Evolutionary conservation across 371 early-diverging fungal species (phyloP).

Genomic region (Ordospora colligata): DNA sequence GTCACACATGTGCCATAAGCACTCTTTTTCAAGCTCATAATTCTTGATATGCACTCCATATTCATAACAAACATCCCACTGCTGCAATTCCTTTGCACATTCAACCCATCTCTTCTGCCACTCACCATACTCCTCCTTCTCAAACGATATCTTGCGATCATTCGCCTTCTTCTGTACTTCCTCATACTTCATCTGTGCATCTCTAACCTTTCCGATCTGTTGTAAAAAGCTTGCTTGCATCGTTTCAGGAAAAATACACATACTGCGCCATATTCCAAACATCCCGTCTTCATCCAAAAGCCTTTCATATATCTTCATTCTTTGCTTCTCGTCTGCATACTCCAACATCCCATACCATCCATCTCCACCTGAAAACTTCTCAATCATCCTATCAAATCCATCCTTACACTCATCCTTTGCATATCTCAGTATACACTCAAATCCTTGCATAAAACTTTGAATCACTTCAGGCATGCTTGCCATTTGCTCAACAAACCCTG

Average conservation of each 20-base stretch:
- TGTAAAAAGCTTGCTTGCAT: constrained; percentile 85
- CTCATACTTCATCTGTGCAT: constrained; percentile 81
- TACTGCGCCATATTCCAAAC: constrained; percentile 75
- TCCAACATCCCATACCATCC: neutral
- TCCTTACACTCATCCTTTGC: neutral
- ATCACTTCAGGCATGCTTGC: neutral
- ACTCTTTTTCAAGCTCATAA: constrained; percentile 25
- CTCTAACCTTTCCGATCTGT: constrained; percentile 79
- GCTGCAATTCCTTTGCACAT: constrained; percentile 80
- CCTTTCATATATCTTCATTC: neutral
- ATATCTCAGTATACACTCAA: neutral
- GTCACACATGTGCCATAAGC: constrained; percentile 33
- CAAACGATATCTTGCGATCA: constrained; percentile 66
- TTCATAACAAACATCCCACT: constrained; percentile 89
- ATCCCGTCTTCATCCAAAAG: neutral
- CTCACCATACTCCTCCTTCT: constrained; percentile 83
- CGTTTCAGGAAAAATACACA: constrained; percentile 80
- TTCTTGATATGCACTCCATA: constrained; percentile 77
- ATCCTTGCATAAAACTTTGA: neutral
- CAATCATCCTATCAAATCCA: neutral
- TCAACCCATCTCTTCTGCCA: constrained; percentile 93
- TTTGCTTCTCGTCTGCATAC: neutral
- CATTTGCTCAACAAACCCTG: neutral
- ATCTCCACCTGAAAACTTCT: neutral
- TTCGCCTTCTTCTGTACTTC: constrained; percentile 76